Base-by-base conservation (phyloP, 1,284 basidiomycete species). In the Schizophyllum commune region DNA sequence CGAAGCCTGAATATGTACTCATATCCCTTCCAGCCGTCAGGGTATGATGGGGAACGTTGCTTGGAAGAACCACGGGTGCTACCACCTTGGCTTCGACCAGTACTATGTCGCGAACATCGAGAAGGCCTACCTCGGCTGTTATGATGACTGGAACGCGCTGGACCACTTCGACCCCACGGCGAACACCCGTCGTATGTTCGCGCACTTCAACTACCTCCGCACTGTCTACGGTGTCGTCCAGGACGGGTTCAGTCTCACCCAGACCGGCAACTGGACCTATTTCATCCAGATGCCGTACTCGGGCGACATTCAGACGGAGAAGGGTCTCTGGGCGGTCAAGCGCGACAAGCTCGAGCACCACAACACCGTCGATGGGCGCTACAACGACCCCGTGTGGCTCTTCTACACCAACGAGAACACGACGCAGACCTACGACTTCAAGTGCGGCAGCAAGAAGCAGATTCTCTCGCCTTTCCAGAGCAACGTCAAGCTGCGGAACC, bases 161-260 rank as follows among this genome's bases (percentile, higher is more conserved):
- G 93, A 96, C 69, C 93, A 95, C 72, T 94, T 95, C 71, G 93
- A 96, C 73, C 91, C 92, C 32, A 94, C 93, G 0, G 76, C 86
- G 1, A 85, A 88, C 66, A 80, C 82, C 51, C 84, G 88, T 39
- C 86, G 92, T 58, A 72, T 91, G 61, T 84, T 91, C 66, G 73
- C 82, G 32, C 90, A 89, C 61, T 88, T 92, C 74, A 74, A 87
- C 64, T 81, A 84, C 67, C 77, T 94, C 27, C 88, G 93, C 52
- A 72, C 71, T 1, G 72, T 78, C 17, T 95, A 88, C 72, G 83
- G 79, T 22, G 79, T 89, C 1, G 78, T 95, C 9, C 91, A 92
- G 71, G 93, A 96, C 68, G 93, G 93, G 4, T 91, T 87, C 68
- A 81, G 85, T 68, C 83, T 96, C 32, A 83, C 87, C 15, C 83